Conservation (phyloP, 2,329 filamentous ascomycete genomes). For the Pseudogymnoascus sp. region DNA sequence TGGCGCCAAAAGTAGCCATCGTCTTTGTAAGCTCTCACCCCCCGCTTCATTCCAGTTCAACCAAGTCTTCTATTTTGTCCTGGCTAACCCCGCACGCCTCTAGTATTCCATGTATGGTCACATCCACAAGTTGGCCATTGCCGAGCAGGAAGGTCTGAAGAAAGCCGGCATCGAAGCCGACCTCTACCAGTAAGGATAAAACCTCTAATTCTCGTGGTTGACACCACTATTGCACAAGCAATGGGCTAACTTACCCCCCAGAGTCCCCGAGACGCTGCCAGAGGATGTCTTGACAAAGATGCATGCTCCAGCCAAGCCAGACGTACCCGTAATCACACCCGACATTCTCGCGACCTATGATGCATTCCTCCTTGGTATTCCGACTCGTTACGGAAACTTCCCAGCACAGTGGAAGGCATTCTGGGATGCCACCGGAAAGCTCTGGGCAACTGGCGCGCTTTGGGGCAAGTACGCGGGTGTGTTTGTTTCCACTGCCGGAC, state of each 20-base stretch:
- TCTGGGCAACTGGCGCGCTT: slow-evolving; percentile 66
- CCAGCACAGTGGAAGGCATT: slow-evolving; percentile 84
- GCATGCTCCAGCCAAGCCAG: slow-evolving; percentile 72
- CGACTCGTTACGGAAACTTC: slow-evolving; percentile 95
- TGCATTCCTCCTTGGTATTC: slow-evolving; percentile 85
- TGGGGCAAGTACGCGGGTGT: slow-evolving; percentile 84
- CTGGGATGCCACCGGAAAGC: slow-evolving; percentile 87
- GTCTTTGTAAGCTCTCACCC: slow-evolving; percentile 59
- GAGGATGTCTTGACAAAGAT: slow-evolving; percentile 81
- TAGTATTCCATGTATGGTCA: slow-evolving; percentile 95
- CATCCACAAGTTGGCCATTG: slow-evolving; percentile 73
- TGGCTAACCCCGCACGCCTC: not conserved
- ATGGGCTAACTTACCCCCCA: slow-evolving; percentile 24
- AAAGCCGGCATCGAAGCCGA: slow-evolving; percentile 74
- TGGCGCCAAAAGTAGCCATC: slow-evolving; percentile 90
- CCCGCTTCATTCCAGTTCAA: slow-evolving; percentile 8
- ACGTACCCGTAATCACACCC: slow-evolving; percentile 55
- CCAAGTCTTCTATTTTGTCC: not conserved
- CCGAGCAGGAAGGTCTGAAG: slow-evolving; percentile 84
- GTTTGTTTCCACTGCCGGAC: slow-evolving; percentile 79
- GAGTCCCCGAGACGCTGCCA: slow-evolving; percentile 76
- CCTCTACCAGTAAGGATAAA: slow-evolving; percentile 61
- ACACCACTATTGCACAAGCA: slow-evolving; percentile 12
- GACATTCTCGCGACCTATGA: slow-evolving; percentile 65
- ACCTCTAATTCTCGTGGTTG: not conserved